Evolutionary conservation across 257 asterid genomes (phyloP).

Genomic region (Handroanthus guayacan): DNA sequence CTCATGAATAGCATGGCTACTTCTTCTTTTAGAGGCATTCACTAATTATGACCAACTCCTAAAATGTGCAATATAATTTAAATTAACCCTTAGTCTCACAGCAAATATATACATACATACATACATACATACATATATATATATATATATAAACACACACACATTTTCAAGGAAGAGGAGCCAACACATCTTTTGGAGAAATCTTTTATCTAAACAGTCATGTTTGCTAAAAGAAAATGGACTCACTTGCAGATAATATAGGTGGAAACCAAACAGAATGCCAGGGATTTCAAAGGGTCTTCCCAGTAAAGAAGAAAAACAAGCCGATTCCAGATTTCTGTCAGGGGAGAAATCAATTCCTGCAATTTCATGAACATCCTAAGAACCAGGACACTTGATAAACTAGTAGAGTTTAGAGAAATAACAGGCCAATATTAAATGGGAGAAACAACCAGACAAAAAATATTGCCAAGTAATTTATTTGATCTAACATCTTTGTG

Average conservation of each 20-base stretch:
- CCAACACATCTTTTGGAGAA: neutral
- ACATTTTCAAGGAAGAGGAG: constrained; percentile 8
- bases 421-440: constrained; percentile 7
- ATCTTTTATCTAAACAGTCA: constrained; percentile 23
- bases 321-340: constrained; percentile 68
- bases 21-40: neutral
- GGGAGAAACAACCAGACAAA: constrained; percentile 6
- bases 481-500: constrained; percentile 1
- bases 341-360: constrained; percentile 90
- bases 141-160: too few species aligned
- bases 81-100: neutral
- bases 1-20: neutral
- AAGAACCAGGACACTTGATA: constrained; percentile 24
- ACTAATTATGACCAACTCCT: neutral
- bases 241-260: constrained; percentile 71
- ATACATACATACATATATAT: too few species aligned
- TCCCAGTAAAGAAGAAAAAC: constrained; percentile 78
- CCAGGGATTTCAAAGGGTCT: constrained; percentile 66
- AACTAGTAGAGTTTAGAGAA: constrained; percentile 28
- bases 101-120: too few species aligned
- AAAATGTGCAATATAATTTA: too few species aligned
- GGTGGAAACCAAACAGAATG: constrained; percentile 63
- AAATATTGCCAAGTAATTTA: neutral
- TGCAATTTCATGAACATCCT: constrained; percentile 48
- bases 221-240: constrained; percentile 22